phyloP scores from a whole-genome alignment of 441 rosid genomes.

The Euphorbia corollata region DNA sequence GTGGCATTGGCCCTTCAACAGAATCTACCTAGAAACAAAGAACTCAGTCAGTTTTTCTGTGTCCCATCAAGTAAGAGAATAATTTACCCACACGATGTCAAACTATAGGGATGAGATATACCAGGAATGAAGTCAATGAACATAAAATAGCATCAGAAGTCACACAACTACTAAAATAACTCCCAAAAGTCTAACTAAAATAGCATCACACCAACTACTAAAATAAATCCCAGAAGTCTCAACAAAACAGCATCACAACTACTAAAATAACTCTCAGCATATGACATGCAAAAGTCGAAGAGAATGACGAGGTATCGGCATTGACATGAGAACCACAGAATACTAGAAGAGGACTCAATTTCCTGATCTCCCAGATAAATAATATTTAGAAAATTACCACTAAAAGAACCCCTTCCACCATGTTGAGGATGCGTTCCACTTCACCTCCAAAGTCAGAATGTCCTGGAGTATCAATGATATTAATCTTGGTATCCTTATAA shows the following conservation, averaged over 20 bases:
- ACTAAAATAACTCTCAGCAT: neutral
- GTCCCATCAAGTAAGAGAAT: conserved; percentile 2
- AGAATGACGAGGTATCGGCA: neutral
- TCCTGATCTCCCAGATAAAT: conserved; percentile 1
- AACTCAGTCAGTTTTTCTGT: conserved; percentile 10
- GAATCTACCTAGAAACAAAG: conserved; percentile 68
- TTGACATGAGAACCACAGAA: neutral
- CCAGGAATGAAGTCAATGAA: neutral
- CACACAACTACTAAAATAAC: too few relatives aligned
- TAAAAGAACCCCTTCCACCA: conserved; percentile 97
- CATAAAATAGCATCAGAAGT: too few relatives aligned
- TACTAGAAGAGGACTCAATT: neutral
- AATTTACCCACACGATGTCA: neutral
- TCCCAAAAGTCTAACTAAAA: too few relatives aligned
- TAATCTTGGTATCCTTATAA: conserved; percentile 74
- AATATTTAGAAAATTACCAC: conserved; percentile 50
- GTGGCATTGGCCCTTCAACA: conserved; percentile 99
- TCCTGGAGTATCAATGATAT: conserved; percentile 94
- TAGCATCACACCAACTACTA: neutral
- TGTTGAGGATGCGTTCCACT: conserved; percentile 95
- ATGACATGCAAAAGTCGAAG: neutral
- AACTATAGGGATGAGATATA: neutral
- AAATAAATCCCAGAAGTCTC: neutral
- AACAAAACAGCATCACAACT: neutral
- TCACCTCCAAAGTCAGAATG: conserved; percentile 99